These are phyloP conservation scores for Jatropha multifida DNA, from an alignment of 441 rosid species.

Conservation along the genomic window DNA sequence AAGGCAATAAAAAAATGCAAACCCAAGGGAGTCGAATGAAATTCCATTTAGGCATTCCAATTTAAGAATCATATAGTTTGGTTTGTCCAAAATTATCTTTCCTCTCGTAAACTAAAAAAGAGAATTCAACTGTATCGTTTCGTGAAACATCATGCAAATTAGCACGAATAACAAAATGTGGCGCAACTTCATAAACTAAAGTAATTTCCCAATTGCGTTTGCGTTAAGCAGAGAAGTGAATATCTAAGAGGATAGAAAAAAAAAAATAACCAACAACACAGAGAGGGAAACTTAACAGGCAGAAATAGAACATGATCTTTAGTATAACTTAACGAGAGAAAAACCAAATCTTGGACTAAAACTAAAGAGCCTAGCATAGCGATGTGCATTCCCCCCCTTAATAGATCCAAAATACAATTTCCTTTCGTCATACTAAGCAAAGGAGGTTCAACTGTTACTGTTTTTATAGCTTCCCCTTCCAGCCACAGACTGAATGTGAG, in stretches of 20 bases:
- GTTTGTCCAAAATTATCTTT: too few relatives aligned
- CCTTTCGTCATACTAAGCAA: constrained; percentile 10
- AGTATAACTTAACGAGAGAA: not conserved
- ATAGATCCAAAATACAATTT: constrained; percentile 10
- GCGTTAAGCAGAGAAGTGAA: not conserved
- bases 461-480: constrained; percentile 24
- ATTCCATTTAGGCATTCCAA: too few relatives aligned
- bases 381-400: constrained; percentile 11
- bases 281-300: not conserved
- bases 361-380: constrained; percentile 16
- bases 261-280: too few relatives aligned
- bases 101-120: too few relatives aligned
- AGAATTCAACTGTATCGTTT: too few relatives aligned
- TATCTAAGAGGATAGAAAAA: not conserved
- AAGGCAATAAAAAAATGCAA: too few relatives aligned
- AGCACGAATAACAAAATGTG: too few relatives aligned
- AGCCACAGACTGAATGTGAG: constrained; percentile 5
- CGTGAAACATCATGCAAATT: too few relatives aligned
- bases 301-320: not conserved
- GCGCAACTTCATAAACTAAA: too few relatives aligned
- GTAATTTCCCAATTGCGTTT: not conserved
- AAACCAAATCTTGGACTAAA: constrained; percentile 18
- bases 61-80: too few relatives aligned
- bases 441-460: constrained; percentile 15
- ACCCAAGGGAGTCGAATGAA: too few relatives aligned